Percentiles rank a stretch among this genome's conserved stretches.
phyloP scores from a whole-genome alignment of 306 rosid genomes.

The Chamaecrista fasciculata region DNA sequence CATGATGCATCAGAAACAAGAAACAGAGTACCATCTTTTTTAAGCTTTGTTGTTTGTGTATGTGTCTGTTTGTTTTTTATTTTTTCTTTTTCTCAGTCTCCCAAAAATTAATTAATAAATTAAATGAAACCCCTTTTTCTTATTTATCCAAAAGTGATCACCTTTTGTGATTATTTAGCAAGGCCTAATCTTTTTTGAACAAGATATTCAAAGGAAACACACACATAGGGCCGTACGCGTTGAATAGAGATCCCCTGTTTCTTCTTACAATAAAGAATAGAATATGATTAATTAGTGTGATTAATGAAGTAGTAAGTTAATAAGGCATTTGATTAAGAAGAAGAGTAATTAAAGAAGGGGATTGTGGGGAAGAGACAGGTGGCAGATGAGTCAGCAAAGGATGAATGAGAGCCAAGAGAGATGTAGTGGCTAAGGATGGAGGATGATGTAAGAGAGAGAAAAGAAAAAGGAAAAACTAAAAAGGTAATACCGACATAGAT shows the following conservation, averaged over 20 bases:
- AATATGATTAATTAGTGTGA: too few relatives aligned
- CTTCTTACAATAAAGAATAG: too few relatives aligned
- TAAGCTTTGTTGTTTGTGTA: neutral
- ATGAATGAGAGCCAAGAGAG: conserved; percentile 26
- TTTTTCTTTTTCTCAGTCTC: too few relatives aligned
- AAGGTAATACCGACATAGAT: conserved; percentile 21
- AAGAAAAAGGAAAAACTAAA: neutral
- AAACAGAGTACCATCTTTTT: conserved; percentile 31
- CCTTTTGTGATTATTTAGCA: neutral
- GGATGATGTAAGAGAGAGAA: conserved; percentile 22
- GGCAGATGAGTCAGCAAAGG: conserved; percentile 42
- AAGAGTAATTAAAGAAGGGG: neutral
- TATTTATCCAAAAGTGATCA: neutral
- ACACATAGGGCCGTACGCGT: conserved; percentile 33
- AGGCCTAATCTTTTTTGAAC: too few relatives aligned
- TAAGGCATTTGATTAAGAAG: neutral
- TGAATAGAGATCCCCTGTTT: conserved; percentile 12
- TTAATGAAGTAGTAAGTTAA: too few relatives aligned
- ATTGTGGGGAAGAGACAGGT: conserved; percentile 48
- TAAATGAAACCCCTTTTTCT: too few relatives aligned
- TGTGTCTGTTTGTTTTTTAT: conserved; percentile 6
- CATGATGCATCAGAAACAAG: conserved; percentile 60
- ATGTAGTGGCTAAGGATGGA: conserved; percentile 28
- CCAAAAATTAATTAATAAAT: too few relatives aligned
- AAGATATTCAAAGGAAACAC: neutral